phyloP scores from a whole-genome alignment of 208 protist genomes.

The Leishmania lainsoni region DNA sequence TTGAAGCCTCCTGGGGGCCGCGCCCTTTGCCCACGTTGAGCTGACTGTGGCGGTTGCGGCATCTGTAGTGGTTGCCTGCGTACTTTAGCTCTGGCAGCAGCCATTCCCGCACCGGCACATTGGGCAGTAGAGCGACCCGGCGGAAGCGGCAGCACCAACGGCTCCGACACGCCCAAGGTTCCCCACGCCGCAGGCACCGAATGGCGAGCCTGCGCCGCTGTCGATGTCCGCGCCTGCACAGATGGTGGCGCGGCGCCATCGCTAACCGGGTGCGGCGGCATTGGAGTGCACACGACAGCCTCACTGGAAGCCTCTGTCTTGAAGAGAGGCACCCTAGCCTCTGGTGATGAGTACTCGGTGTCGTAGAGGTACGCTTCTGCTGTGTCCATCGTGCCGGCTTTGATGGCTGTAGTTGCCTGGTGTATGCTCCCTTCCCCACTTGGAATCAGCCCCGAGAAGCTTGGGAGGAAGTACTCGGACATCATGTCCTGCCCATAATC shows the following conservation, averaged over 20 bases:
- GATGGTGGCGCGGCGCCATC: background rate
- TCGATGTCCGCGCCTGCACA: background rate
- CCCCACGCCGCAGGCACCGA: background rate
- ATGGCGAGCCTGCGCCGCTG: background rate
- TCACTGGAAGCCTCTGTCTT: background rate
- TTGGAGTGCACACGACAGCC: background rate
- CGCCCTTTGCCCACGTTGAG: background rate
- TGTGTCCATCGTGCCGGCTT: background rate
- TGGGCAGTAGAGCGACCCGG: background rate
- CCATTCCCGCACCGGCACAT: background rate
- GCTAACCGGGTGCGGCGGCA: background rate
- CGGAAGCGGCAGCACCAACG: background rate
- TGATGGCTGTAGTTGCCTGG: background rate
- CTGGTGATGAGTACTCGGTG: background rate
- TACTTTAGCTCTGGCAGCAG: background rate
- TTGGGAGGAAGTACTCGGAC: background rate
- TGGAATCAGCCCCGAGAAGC: background rate
- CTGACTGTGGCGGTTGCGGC: background rate
- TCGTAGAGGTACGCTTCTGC: background rate
- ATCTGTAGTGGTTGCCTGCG: background rate
- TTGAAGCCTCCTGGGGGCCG: background rate
- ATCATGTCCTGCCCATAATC: constrained; percentile 1
- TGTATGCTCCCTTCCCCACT: background rate
- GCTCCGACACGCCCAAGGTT: no score
- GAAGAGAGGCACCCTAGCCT: background rate